Conservation (phyloP, 169 alveolate species). For the Cryptosporidium parvum region DNA sequence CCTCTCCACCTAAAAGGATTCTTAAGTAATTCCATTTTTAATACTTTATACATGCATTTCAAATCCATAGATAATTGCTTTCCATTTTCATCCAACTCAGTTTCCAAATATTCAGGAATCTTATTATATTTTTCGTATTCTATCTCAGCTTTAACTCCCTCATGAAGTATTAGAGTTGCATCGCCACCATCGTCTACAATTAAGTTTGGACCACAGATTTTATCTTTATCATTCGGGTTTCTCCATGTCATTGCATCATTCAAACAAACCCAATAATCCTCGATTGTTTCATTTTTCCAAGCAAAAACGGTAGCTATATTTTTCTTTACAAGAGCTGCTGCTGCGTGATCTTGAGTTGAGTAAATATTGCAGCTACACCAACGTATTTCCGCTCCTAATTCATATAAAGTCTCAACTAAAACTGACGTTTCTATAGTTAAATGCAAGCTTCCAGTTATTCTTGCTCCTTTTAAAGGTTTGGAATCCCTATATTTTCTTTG, state of each 20-base stretch:
- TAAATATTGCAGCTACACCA: constrained; percentile 98
- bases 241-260: constrained; percentile 93
- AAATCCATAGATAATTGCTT: constrained; percentile 80
- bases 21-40: constrained; percentile 87
- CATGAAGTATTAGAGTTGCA: constrained; percentile 93
- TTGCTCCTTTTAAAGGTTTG: constrained; percentile 94
- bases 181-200: constrained; percentile 99
- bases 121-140: constrained; percentile 79
- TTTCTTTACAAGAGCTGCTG: constrained; percentile 92
- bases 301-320: constrained; percentile 95
- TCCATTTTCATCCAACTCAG: constrained; percentile 80
- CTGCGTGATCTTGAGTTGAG: constrained; percentile 98
- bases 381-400: constrained; percentile 95
- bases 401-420: constrained; percentile 90
- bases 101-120: constrained; percentile 58
- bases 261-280: constrained; percentile 98
- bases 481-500: constrained; percentile 90
- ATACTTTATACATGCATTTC: constrained; percentile 83
- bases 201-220: constrained; percentile 91
- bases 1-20: constrained; percentile 92
- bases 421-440: constrained; percentile 96
- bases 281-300: constrained; percentile 95
- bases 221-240: constrained; percentile 84
- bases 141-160: constrained; percentile 89
- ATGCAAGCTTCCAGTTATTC: constrained; percentile 96